Evolutionary conservation across 2,329 filamentous ascomycete species (phyloP), one percentile per base, ranked within the genome.

Genomic region (Endoconidiophora laricicola): DNA sequence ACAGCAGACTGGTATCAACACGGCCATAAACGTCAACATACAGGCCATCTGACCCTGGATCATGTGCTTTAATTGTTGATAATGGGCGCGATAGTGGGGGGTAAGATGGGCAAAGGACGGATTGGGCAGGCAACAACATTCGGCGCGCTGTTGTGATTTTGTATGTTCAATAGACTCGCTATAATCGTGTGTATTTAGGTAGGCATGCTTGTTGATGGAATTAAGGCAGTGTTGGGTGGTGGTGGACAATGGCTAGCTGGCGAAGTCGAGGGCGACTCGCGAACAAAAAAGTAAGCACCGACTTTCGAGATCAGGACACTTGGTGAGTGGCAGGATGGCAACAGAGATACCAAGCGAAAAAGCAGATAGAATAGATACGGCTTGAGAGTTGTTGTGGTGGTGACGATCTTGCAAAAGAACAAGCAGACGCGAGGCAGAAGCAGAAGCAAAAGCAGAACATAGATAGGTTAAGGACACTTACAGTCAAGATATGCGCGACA

Each of bases 401-500:
- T 37, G 47, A 29, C 16, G 29, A 36, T 29, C n/a, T 39, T 52
- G 37, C 33, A 38, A 33, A 33, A 5, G 38, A 14, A 23, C 23
- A 14, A 41, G 20, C 18, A 41, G 22, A 46, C 14, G 43, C 20
- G 4, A 44, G n/a, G 33, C 22, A 39, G 38, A 18, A 26, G 37
- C 38, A 24, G 22, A 36, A 36, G 18, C 33, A 38, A 26, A 38
- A 26, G 38, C 22, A 9, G 18, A 26, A 24, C 29, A 40, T 38
- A 2, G 20, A 33, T 23, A 43, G n/a, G 12, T 14, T 36, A 29
- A 29, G 22, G 37, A 18, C 14, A 50, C 47, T 53, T 50, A 50
- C 47, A 47, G 39, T 53, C 22, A 47, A 29, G 43, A 44, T 46
- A 50, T 50, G 51, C 51, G 44, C 47, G 43, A 50, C 43, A 47